These are phyloP conservation scores for Xerocomellus amylosporus DNA, from an alignment of 768 basidiomycete species.

Conservation along the genomic window DNA sequence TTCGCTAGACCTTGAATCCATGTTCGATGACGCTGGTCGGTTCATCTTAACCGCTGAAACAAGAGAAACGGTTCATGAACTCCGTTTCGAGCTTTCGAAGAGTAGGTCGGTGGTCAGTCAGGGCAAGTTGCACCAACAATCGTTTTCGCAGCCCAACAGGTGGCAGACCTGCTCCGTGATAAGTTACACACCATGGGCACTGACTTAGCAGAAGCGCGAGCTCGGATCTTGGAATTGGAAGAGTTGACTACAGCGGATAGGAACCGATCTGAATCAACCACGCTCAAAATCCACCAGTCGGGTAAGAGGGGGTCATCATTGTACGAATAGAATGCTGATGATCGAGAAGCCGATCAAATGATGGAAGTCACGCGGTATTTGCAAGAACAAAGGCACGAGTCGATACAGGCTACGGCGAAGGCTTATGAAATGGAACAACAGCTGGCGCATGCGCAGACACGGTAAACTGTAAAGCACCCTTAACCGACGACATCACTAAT, in stretches of 20 bases:
- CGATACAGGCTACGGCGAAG: constrained; percentile 20
- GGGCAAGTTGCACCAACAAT: not conserved
- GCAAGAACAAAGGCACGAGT: constrained; percentile 30
- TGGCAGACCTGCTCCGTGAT: constrained; percentile 47
- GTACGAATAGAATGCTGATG: constrained; percentile 13
- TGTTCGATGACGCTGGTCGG: constrained; percentile 27
- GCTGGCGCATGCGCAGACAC: constrained; percentile 19
- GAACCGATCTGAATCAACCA: constrained; percentile 19
- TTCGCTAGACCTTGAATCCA: constrained; percentile 27
- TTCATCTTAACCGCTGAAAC: constrained; percentile 27
- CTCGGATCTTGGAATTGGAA: constrained; percentile 38
- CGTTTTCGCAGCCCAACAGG: constrained; percentile 42
- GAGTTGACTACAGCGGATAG: constrained; percentile 21
- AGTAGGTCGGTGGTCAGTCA: constrained; percentile 23
- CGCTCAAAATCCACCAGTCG: constrained; percentile 25
- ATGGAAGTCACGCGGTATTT: constrained; percentile 23
- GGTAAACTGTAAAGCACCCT: constrained; percentile 11
- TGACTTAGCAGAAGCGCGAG: constrained; percentile 42
- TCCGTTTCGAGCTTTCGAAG: constrained; percentile 36
- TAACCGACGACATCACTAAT: constrained; percentile 10
- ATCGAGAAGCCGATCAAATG: constrained; percentile 21
- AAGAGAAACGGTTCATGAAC: constrained; percentile 31
- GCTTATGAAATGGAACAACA: constrained; percentile 30
- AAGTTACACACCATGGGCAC: constrained; percentile 41
- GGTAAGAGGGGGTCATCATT: constrained; percentile 13